Conservation (phyloP, 192 early-diverging fungal genomes). For the Umbelopsis vinacea region DNA sequence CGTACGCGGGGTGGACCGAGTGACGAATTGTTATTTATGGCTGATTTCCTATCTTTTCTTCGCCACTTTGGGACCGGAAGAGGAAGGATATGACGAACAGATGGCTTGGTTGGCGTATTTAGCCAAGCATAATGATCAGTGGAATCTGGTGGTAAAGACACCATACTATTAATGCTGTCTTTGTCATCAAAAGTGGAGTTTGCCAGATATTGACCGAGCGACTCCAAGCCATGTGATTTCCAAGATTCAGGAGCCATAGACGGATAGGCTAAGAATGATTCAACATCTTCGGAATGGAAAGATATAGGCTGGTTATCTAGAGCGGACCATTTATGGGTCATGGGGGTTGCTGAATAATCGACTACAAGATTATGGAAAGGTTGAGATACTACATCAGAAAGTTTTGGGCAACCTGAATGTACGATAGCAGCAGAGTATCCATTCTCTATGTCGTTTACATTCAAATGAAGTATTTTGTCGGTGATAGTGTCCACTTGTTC, state of each 20-base stretch:
- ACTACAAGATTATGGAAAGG: not conserved
- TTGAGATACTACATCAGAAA: not conserved
- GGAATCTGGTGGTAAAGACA: constrained; percentile 3
- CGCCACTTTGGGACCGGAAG: constrained; percentile 15
- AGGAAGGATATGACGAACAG: constrained; percentile 3
- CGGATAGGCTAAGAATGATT: not conserved
- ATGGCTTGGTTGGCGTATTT: not conserved
- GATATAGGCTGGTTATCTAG: not conserved
- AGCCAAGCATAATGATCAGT: constrained; percentile 2
- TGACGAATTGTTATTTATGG: not conserved
- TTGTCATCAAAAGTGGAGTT: not conserved
- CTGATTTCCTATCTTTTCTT: not conserved
- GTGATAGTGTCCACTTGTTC: not conserved
- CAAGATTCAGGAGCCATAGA: not conserved
- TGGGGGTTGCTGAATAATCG: constrained; percentile 16
- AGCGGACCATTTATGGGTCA: not conserved
- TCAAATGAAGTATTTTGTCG: constrained; percentile 7
- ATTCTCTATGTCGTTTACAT: constrained; percentile 5
- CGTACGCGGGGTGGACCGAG: not conserved
- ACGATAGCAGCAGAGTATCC: not conserved
- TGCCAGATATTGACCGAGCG: not conserved
- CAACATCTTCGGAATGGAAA: not conserved
- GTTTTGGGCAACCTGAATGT: not conserved
- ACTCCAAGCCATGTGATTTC: not conserved
- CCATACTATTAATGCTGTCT: not conserved